Conservation (phyloP, 2,329 filamentous ascomycete species). For the Alternaria gansuensis region DNA sequence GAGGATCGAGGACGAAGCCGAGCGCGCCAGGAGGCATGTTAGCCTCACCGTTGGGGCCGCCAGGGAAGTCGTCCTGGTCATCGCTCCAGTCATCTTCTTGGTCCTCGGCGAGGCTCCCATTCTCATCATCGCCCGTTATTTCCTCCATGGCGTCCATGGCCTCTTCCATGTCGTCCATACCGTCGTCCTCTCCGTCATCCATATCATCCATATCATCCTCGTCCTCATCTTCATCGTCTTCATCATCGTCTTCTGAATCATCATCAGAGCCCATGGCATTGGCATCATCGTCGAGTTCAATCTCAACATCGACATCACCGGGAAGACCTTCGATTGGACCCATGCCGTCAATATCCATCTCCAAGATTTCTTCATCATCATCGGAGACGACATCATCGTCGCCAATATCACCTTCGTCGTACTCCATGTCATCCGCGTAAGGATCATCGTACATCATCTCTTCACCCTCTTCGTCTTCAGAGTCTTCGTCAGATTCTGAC, state of each 20-base stretch:
- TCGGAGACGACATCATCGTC: constrained; percentile 80
- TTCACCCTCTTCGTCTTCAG: constrained; percentile 70
- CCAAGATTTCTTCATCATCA: constrained; percentile 85
- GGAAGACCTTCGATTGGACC: constrained; percentile 73
- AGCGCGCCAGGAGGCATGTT: constrained; percentile 58
- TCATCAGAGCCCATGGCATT: constrained; percentile 66
- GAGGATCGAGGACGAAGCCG: constrained; percentile 50
- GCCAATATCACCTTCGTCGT: constrained; percentile 78
- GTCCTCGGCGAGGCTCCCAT: constrained; percentile 55
- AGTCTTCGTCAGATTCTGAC: constrained; percentile 77
- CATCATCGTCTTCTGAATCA: constrained; percentile 64
- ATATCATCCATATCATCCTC: constrained; percentile 55
- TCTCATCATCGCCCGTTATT: constrained; percentile 59
- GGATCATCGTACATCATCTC: constrained; percentile 84
- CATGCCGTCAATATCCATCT: constrained; percentile 79
- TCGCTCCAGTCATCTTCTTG: constrained; percentile 56
- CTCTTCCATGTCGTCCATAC: constrained; percentile 55
- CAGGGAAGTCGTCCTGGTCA: constrained; percentile 58
- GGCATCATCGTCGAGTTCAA: constrained; percentile 78
- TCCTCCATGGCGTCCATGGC: constrained; percentile 51
- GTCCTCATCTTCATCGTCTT: constrained; percentile 64
- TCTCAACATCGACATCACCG: constrained; percentile 78
- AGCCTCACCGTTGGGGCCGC: constrained; percentile 61
- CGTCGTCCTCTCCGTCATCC: constrained; percentile 48
- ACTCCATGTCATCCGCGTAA: constrained; percentile 90